These are phyloP conservation scores for Epichloe gansuensis DNA, from an alignment of 2,329 filamentous ascomycete genomes.

Conservation along the genomic window DNA sequence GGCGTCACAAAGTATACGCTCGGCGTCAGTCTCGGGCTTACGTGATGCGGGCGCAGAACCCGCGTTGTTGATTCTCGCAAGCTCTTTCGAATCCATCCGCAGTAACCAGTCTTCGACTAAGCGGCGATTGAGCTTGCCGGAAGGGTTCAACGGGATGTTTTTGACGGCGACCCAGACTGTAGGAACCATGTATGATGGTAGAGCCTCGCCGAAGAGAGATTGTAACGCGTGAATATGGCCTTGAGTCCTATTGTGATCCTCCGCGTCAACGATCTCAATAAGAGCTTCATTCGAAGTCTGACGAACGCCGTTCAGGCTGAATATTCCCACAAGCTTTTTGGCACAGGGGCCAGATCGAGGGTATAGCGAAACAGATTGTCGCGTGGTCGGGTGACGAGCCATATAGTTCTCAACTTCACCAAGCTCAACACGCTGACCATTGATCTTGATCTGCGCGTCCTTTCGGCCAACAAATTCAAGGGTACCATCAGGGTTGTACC, in stretches of 20 bases:
- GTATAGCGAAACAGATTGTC: background rate
- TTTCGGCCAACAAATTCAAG: conserved; percentile 25
- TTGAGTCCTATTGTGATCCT: background rate
- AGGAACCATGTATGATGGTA: conserved; percentile 4
- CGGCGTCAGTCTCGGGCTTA: background rate
- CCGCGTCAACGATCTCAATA: background rate
- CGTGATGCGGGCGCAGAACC: background rate
- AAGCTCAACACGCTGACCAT: conserved; percentile 37
- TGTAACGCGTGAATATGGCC: conserved; percentile 5
- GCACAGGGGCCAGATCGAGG: background rate
- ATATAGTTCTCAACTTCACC: conserved; percentile 13
- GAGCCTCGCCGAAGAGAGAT: conserved; percentile 3
- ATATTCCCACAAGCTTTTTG: background rate
- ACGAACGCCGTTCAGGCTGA: background rate
- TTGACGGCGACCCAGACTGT: background rate
- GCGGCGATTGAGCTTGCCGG: conserved; percentile 10
- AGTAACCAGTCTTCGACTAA: conserved; percentile 4
- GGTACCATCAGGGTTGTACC: conserved; percentile 16
- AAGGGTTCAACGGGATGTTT: conserved; percentile 7
- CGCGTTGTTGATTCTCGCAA: background rate
- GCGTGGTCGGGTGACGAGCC: background rate
- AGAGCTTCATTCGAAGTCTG: background rate
- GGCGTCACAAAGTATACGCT: conserved; percentile 11
- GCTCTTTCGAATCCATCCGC: background rate
- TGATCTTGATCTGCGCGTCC: conserved; percentile 37